These are phyloP conservation scores for Colletotrichum cordylinicola DNA, from an alignment of 2,329 filamentous ascomycete genomes.

Conservation along the genomic window DNA sequence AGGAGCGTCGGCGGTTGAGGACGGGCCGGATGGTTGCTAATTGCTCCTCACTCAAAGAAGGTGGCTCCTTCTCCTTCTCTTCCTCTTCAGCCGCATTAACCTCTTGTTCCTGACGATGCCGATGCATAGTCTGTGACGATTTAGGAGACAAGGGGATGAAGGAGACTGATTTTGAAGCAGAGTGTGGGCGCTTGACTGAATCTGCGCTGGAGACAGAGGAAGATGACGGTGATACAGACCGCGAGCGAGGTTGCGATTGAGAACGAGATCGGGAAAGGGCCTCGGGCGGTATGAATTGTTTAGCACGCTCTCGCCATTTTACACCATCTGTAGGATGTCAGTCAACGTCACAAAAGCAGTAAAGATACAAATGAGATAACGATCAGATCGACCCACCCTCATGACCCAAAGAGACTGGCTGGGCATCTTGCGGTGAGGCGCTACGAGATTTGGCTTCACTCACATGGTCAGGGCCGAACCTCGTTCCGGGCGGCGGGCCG, in stretches of 20 bases:
- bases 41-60: slow-evolving; percentile 21
- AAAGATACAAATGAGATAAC: slow-evolving; percentile 13
- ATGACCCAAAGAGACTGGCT: slow-evolving; percentile 17
- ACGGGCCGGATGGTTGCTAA: slow-evolving; percentile 18
- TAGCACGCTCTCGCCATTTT: slow-evolving; percentile 23
- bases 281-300: slow-evolving; percentile 3
- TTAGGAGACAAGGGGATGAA: slow-evolving; percentile 57
- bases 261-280: background rate
- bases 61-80: slow-evolving; percentile 4
- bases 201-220: slow-evolving; percentile 12
- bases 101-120: slow-evolving; percentile 42
- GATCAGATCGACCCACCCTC: slow-evolving; percentile 27
- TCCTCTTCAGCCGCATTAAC: slow-evolving; percentile 26
- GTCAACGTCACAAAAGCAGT: background rate
- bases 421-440: slow-evolving; percentile 21
- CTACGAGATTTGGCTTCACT: slow-evolving; percentile 38
- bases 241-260: slow-evolving; percentile 3
- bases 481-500: slow-evolving; percentile 24
- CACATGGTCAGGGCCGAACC: slow-evolving; percentile 47
- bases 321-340: slow-evolving; percentile 32
- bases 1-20: slow-evolving; percentile 31
- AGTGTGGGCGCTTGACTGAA: slow-evolving; percentile 5
- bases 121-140: slow-evolving; percentile 50
- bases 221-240: background rate
- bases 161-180: slow-evolving; percentile 45